phyloP scores from a whole-genome alignment of 805 yeast genomes.

The Wickerhamiella sergipiensis region DNA sequence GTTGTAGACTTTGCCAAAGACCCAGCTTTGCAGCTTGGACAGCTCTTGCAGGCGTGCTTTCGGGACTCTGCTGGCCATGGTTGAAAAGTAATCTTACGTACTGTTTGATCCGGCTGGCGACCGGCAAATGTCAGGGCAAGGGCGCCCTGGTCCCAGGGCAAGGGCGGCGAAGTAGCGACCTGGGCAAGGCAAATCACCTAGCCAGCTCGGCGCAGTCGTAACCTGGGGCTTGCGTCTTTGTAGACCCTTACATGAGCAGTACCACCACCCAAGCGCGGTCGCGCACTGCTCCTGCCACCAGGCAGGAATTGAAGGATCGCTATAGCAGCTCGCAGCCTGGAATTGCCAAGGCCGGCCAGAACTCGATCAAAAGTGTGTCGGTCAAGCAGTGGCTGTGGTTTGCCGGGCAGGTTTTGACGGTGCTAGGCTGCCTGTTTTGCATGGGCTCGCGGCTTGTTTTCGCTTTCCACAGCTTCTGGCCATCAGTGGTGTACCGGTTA shows the following conservation, averaged over 20 bases:
- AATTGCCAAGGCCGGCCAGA: background rate
- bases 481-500: slow-evolving; percentile 18
- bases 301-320: background rate
- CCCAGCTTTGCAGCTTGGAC: slow-evolving; percentile 20
- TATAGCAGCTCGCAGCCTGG: background rate
- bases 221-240: background rate
- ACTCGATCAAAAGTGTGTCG: background rate
- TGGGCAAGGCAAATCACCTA: no score
- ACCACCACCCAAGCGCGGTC: background rate
- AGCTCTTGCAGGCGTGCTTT: slow-evolving; percentile 18
- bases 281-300: background rate
- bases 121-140: no score
- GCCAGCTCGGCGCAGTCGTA: background rate
- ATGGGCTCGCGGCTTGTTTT: slow-evolving; percentile 15
- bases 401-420: slow-evolving; percentile 9
- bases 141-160: no score
- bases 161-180: no score
- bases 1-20: slow-evolving; percentile 23
- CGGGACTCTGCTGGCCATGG: slow-evolving; percentile 2
- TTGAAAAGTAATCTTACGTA: background rate
- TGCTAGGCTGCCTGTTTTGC: slow-evolving; percentile 3
- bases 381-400: slow-evolving; percentile 9
- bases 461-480: slow-evolving; percentile 14
- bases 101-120: no score
- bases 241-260: background rate